These are phyloP conservation scores for Kodamaea restingae DNA, from an alignment of 805 yeast species.

Conservation along the genomic window DNA sequence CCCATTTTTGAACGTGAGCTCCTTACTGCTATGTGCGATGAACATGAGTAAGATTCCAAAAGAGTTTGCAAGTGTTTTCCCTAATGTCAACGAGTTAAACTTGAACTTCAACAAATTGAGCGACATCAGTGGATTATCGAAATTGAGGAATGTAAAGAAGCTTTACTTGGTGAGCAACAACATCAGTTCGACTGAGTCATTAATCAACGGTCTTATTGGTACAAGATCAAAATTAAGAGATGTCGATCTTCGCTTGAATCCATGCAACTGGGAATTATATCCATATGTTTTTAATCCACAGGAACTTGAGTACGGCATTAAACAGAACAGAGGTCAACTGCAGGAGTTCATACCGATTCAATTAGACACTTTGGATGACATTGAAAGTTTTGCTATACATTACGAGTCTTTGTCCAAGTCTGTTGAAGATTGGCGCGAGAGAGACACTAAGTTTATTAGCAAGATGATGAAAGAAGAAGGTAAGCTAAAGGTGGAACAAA, in stretches of 20 bases:
- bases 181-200: slow-evolving; percentile 28
- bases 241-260: slow-evolving; percentile 49
- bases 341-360: slow-evolving; percentile 34
- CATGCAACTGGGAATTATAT: slow-evolving; percentile 43
- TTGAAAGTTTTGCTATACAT: slow-evolving; percentile 47
- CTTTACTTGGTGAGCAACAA: slow-evolving; percentile 46
- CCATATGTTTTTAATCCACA: slow-evolving; percentile 52
- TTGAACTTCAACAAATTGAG: slow-evolving; percentile 46
- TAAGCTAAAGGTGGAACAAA: slow-evolving; percentile 17
- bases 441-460: slow-evolving; percentile 31
- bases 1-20: slow-evolving; percentile 34
- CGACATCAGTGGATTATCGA: slow-evolving; percentile 30
- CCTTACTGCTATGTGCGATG: slow-evolving; percentile 46
- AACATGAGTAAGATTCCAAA: slow-evolving; percentile 37
- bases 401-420: slow-evolving; percentile 39
- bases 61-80: slow-evolving; percentile 37
- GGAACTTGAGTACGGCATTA: slow-evolving; percentile 25
- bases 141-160: slow-evolving; percentile 32
- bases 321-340: slow-evolving; percentile 6
- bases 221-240: slow-evolving; percentile 31
- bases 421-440: slow-evolving; percentile 37
- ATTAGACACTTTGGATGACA: slow-evolving; percentile 46
- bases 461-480: slow-evolving; percentile 19
- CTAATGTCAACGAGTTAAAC: slow-evolving; percentile 45
- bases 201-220: slow-evolving; percentile 29